Evolutionary conservation across 2,329 filamentous ascomycete genomes (phyloP), one percentile per base, ranked within the genome.

Genomic region (Aureobasidium melanogenum): DNA sequence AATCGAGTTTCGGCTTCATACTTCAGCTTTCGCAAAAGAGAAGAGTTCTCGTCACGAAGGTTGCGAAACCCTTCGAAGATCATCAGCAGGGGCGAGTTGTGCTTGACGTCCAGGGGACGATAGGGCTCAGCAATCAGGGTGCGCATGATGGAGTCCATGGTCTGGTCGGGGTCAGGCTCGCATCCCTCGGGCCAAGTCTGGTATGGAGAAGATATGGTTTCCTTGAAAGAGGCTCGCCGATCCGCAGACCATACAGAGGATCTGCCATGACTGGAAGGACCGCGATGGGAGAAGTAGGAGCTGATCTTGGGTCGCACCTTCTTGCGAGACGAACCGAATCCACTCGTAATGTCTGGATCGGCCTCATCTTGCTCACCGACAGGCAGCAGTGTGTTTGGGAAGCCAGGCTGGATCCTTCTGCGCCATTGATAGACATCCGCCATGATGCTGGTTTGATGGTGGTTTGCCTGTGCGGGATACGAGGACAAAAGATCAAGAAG

Each of bases 11-110:
- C 64, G 0, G 67, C 52, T 17, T 70, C 70, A 3, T 73, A 65
- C 15, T 69, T 63, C 9, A 75, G 46, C 26, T 68, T 65, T 4
- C 54, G 50, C 26, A 72, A 63, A 3, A 75, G 60, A 4, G 64
- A 60, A 19, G 69, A 66, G n/a, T 73, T 74, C 47, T 75, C 69
- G 14, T 73, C 70, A 39, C 67, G 66, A 7, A 75, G 48, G 30
- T 71, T 69, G 28, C 72, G 67, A 63, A 75, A 77, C 32, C 72
- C 69, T 57, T 78, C 77, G 44, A 77, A 75, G 19, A 79, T 69
- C n/a, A 70, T 69, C 46, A 77, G 70, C 1, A 79, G 64, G 1
- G 70, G 70, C 60, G 70, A 72, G 62, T 74, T 75, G 65, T 74
- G 69, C 34, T 66, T 63, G 8, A 66, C 41, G 26, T 69, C 69